Evolutionary conservation across 495 filamentous ascomycete genomes (phyloP).

Genomic region (Tuber calosporum): DNA sequence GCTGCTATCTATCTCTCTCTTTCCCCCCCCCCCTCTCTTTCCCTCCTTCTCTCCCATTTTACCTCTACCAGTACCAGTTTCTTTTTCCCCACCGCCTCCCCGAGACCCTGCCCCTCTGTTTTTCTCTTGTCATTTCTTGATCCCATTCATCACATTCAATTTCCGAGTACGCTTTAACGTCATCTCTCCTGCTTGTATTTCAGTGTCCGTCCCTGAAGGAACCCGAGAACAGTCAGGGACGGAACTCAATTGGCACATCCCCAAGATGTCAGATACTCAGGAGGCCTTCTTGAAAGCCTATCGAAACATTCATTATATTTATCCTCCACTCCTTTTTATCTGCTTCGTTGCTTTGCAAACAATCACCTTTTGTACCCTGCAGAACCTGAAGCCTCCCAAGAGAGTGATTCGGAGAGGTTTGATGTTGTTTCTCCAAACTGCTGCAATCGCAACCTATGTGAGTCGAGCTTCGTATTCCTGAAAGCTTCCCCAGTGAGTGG

Average conservation of each 20-base stretch:
- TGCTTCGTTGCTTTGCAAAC: conserved; percentile 52
- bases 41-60: neutral
- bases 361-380: conserved; percentile 52
- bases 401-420: conserved; percentile 46
- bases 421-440: conserved; percentile 48
- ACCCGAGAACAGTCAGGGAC: conserved; percentile 9
- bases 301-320: conserved; percentile 47
- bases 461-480: conserved; percentile 20
- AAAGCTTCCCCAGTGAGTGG: conserved; percentile 15
- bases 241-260: neutral
- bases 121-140: neutral
- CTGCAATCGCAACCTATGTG: conserved; percentile 49
- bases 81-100: neutral
- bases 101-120: neutral
- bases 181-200: neutral
- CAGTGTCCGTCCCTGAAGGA: conserved; percentile 8
- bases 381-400: conserved; percentile 44
- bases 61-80: neutral
- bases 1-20: neutral
- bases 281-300: conserved; percentile 24
- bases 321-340: conserved; percentile 50
- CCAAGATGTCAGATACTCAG: conserved; percentile 24
- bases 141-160: neutral
- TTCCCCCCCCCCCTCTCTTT: neutral
- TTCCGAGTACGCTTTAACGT: neutral